phyloP scores from a whole-genome alignment of 352 stramenopile genomes.

The Pythium oligandrum region DNA sequence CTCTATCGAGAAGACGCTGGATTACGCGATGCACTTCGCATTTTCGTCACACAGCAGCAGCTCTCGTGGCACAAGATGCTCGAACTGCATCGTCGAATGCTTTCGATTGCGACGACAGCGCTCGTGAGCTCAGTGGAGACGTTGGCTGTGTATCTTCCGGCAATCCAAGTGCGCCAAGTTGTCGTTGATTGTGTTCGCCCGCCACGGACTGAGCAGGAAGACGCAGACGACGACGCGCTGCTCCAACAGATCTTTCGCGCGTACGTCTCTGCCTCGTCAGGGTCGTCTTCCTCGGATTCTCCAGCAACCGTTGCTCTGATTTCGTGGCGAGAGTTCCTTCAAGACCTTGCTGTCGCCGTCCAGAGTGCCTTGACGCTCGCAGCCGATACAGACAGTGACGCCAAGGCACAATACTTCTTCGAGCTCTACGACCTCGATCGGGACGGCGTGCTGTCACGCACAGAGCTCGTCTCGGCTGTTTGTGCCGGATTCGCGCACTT shows the following conservation, averaged over 20 bases:
- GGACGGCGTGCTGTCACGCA: constrained; percentile 26
- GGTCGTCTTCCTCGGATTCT: background rate
- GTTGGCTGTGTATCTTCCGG: background rate
- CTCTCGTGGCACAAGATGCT: constrained; percentile 26
- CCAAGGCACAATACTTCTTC: constrained; percentile 37
- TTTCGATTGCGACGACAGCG: constrained; percentile 5
- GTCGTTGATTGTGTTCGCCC: no score
- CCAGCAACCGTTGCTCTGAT: constrained; percentile 1
- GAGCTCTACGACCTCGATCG: constrained; percentile 29
- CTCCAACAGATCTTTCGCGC: constrained; percentile 21
- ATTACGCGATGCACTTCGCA: constrained; percentile 22
- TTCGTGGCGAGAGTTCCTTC: constrained; percentile 18
- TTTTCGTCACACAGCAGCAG: constrained; percentile 18
- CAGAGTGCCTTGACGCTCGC: constrained; percentile 14
- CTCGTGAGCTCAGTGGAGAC: constrained; percentile 1
- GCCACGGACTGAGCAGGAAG: background rate
- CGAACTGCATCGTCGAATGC: constrained; percentile 17
- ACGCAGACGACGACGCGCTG: constrained; percentile 14
- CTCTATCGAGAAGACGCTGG: constrained; percentile 21
- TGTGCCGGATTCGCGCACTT: constrained; percentile 39
- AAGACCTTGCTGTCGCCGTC: constrained; percentile 29
- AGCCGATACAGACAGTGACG: constrained; percentile 20
- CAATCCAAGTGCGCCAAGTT: background rate
- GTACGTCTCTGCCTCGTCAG: constrained; percentile 17
- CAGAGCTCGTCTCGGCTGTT: constrained; percentile 27